A percentile compares a stretch with the other conserved stretches of the same genome.
Evolutionary conservation across 192 early-diverging fungal genomes (phyloP).

Genomic region (Coemansia sp.): DNA sequence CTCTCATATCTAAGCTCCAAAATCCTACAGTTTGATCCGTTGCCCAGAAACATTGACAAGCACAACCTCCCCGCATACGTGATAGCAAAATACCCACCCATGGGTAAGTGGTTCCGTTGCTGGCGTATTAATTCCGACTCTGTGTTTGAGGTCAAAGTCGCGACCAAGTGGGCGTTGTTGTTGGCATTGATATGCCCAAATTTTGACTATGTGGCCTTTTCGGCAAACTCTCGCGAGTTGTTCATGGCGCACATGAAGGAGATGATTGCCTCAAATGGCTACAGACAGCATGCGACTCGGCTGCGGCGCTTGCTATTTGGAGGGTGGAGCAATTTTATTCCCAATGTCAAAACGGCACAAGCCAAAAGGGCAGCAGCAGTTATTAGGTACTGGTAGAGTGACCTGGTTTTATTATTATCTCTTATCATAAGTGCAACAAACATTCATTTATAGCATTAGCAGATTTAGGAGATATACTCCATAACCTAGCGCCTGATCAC

Average conservation of each 20-base stretch:
- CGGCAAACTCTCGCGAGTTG: not conserved
- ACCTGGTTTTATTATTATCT: too few relatives aligned
- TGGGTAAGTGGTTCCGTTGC: not conserved
- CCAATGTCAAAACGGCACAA: not conserved
- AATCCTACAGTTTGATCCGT: not conserved
- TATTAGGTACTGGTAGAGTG: too few relatives aligned
- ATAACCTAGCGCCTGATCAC: too few relatives aligned
- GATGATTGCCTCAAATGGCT: not conserved
- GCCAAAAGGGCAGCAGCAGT: not conserved
- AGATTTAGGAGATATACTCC: too few relatives aligned
- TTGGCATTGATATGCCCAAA: not conserved
- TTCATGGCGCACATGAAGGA: not conserved
- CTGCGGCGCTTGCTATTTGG: not conserved
- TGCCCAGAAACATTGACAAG: not conserved
- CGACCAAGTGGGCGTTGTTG: not conserved
- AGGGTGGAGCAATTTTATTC: not conserved
- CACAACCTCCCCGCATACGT: not conserved
- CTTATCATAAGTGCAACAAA: too few relatives aligned
- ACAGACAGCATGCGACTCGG: not conserved
- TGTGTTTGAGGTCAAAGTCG: not conserved
- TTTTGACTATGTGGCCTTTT: not conserved
- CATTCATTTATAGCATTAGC: too few relatives aligned
- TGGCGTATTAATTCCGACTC: not conserved
- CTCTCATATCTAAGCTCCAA: not conserved
- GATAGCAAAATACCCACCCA: not conserved